Base-by-base conservation (phyloP, 371 early-diverging fungal species). In the Syncephalastrum contaminatum region DNA sequence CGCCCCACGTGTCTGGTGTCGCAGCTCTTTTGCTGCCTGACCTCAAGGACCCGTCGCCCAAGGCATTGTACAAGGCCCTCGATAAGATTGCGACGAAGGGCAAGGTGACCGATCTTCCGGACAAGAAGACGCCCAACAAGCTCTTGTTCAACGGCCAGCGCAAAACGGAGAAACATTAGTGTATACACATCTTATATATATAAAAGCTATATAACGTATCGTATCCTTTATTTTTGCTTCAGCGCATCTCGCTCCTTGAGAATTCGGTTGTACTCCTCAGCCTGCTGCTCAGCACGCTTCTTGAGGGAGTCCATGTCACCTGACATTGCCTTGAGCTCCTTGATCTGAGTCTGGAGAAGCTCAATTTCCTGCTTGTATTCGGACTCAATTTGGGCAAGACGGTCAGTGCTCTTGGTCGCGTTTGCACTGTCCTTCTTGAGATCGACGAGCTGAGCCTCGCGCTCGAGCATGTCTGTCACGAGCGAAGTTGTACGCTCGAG, bases 1-100 rank as follows among this genome's bases (percentile, higher is more conserved):
- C 88, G 19, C 94, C 96, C 20, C 93, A 92, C 67, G 88, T 87
- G 16, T 79, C 93, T 52, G 94, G 93, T 58, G 78, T 86, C 43
- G 82, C 87, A 59, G 91, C 91, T 45, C 46, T 70, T 25, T 48
- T 77, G 40, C 67, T 72, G 0, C 54, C 54, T 21, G 18, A 58
- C 3, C 12, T 69, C 20, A 39, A 43, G 8, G 42, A 58, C 18
- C 48, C 48, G 16, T 59, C 66, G n/a, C 69, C 77, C 30, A 55
- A 64, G 14, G 41, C 49, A 1, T 18, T 77, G 1, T 77, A 73
- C 48, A 51, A 56, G 2, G 58, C 56, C 3, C 16, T 76, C 3
- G 59, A 50, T 0, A 46, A 46, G 1, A 39, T 54, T 21, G 60
- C 70, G 10, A 69, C 73, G 1, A 27, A 40, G 14, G 41, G 43